Evolutionary conservation across 495 filamentous ascomycete species (phyloP).

Genomic region (Penicillium macrosclerotiorum): DNA sequence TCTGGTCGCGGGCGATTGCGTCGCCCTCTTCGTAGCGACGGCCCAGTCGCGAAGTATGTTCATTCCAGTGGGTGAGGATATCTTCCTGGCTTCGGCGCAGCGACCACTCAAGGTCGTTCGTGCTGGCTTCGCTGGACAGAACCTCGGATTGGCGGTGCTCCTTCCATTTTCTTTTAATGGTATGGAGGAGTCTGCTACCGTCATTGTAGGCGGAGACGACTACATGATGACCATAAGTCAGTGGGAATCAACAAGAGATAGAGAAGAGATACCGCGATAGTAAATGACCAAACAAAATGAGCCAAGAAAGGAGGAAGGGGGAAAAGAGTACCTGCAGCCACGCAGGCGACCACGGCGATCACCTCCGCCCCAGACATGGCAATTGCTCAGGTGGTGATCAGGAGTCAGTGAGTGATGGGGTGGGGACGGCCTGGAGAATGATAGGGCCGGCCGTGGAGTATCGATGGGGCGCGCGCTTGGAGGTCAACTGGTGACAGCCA

Average conservation of each 20-base stretch:
- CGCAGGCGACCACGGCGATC: slow-evolving; percentile 35
- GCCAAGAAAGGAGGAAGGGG: no score
- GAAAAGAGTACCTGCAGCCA: slow-evolving; percentile 34
- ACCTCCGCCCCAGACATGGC: slow-evolving; percentile 25
- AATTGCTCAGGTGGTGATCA: not conserved
- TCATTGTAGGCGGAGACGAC: slow-evolving; percentile 46
- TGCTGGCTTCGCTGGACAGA: slow-evolving; percentile 1
- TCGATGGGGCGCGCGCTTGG: no score
- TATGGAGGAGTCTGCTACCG: slow-evolving; percentile 31
- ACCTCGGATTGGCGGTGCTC: slow-evolving; percentile 12
- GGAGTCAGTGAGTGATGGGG: no score
- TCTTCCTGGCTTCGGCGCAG: slow-evolving; percentile 26
- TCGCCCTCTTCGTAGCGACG: slow-evolving; percentile 38
- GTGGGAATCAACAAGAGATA: no score
- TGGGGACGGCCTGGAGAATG: no score
- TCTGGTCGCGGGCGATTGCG: slow-evolving; percentile 31
- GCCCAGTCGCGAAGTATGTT: slow-evolving; percentile 27
- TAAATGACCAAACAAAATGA: no score
- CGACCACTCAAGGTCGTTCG: slow-evolving; percentile 33
- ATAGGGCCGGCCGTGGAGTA: no score
- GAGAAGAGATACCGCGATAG: no score
- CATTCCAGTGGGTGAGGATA: slow-evolving; percentile 31
- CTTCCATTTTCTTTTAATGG: slow-evolving; percentile 37
- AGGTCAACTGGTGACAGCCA: not conserved
- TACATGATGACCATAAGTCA: no score